Evolutionary conservation across 1,139 yeast species (phyloP).

Genomic region (Pichia terricola): DNA sequence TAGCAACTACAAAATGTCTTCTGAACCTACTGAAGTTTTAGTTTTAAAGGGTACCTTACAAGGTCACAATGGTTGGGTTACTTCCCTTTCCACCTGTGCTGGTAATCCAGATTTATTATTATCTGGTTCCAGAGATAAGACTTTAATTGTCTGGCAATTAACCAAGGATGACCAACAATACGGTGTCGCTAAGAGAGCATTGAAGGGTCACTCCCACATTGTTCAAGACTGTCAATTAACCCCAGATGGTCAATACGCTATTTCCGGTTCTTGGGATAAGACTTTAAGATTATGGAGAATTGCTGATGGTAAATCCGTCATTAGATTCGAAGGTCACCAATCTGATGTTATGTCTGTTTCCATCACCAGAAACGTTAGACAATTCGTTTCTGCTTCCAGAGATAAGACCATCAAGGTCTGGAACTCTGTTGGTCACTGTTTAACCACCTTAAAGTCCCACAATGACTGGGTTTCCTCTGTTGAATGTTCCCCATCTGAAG

Average conservation of each 20-base stretch:
- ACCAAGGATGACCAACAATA: conserved; percentile 95
- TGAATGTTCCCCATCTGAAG: conserved; percentile 76
- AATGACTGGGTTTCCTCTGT: conserved; percentile 99
- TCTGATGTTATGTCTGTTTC: conserved; percentile 97
- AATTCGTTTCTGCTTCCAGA: conserved; percentile 98
- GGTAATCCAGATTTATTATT: conserved; percentile 97
- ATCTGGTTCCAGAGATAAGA: conserved; percentile 99
- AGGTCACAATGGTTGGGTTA: conserved; percentile 90
- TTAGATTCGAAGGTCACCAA: conserved; percentile 97
- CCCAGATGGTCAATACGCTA: conserved; percentile 96
- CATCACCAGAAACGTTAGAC: conserved; percentile 94
- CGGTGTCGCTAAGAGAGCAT: conserved; percentile 97
- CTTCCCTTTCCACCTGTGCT: conserved; percentile 96
- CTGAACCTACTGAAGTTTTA: conserved; percentile 61
- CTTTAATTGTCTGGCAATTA: conserved; percentile 97
- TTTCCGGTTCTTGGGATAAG: conserved; percentile 99
- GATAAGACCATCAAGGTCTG: conserved; percentile 99
- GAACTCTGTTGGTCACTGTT: conserved; percentile 99
- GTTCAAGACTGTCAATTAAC: conserved; percentile 97
- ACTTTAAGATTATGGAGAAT: conserved; percentile 99
- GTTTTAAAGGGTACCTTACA: conserved; percentile 99
- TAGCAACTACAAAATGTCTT: conserved; percentile 15
- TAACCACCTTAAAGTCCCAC: conserved; percentile 93
- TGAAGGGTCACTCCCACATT: conserved; percentile 98
- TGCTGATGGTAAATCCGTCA: conserved; percentile 87